Base-by-base conservation (phyloP, 176 grass and related monocot genomes). In the Oryza punctata region DNA sequence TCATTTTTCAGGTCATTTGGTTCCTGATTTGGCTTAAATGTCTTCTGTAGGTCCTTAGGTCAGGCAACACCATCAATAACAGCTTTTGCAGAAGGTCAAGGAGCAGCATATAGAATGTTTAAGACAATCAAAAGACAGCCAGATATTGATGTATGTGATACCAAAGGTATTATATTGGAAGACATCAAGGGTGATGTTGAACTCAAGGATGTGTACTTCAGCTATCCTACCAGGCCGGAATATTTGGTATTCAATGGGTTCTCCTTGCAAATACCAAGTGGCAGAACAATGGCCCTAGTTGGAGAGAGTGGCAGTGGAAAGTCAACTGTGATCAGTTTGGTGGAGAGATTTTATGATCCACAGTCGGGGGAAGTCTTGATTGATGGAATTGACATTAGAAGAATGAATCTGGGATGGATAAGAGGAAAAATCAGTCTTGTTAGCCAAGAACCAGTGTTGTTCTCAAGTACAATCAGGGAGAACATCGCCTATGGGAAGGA, bases 291-390 rank as follows among this genome's bases (percentile, higher is more conserved):
- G 86, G 95, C 95, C 66, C 84, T 97, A 78, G 95, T 97, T 72
- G 95, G 95, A 65, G 92, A 91, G 81, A 94, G 92, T 26, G 95
- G 95, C 44, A 91, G 90, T 54, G 95, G 95, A 13, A 97, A 97
- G 75, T 94, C 90, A 19, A 97, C 95, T 19, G 90, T 94, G 18
- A 80, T 97, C 77, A 94, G 81, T 81, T 80, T 94, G 40, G 84
- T 97, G 30, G 86, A 92, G 60, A 92, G 95, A 59, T 97, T 97
- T 81, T 97, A 97, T 76, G 95, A 97, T 87, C 95, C 95, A 38
- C 88, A 91, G 70, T 61, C 90, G 63, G 95, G 95, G 61, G 70
- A 89, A 91, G 90, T 97, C 27, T 54, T 97, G 66, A 91, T 97
- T 68, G 95, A 97, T 47, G 88, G 90, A 28, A 11, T 90, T 74